phyloP scores from a whole-genome alignment of 768 basidiomycete genomes.

The Trametes cubensis region DNA sequence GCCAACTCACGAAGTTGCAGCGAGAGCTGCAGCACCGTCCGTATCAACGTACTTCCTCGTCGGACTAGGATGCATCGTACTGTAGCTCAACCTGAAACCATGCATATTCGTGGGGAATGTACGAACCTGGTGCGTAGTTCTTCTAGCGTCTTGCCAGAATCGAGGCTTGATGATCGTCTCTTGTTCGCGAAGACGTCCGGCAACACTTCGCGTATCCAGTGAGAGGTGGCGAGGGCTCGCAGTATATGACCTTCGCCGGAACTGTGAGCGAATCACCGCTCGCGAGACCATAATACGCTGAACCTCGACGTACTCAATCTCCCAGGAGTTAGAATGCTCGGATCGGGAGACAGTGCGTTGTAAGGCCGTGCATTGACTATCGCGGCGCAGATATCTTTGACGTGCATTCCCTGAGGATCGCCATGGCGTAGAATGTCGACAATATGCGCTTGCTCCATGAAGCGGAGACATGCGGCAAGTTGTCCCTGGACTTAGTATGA shows the following conservation, averaged over 20 bases:
- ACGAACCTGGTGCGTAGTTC: conserved; percentile 8
- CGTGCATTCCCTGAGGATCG: conserved; percentile 12
- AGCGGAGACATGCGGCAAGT: conserved; percentile 66
- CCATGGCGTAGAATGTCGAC: conserved; percentile 60
- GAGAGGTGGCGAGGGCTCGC: conserved; percentile 27
- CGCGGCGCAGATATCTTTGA: background rate
- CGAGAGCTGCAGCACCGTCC: conserved; percentile 72
- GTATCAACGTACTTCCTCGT: conserved; percentile 67
- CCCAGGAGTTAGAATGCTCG: background rate
- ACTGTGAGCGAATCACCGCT: background rate
- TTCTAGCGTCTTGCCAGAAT: conserved; percentile 18
- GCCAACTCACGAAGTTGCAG: conserved; percentile 59
- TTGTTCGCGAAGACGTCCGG: conserved; percentile 30
- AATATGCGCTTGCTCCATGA: conserved; percentile 71
- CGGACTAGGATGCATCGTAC: conserved; percentile 46
- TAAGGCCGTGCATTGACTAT: conserved; percentile 15
- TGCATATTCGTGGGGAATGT: no score
- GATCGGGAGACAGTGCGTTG: background rate
- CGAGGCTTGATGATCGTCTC: conserved; percentile 18
- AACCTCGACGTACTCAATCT: conserved; percentile 1
- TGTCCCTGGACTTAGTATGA: conserved; percentile 53
- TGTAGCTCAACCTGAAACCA: no score
- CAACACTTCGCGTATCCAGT: conserved; percentile 27
- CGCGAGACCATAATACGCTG: conserved; percentile 1
- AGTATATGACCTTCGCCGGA: conserved; percentile 17